A percentile compares a stretch with the other conserved stretches of the same genome.
phyloP scores from a whole-genome alignment of 2,329 filamentous ascomycete genomes.

The Stachybotrys chartarum region DNA sequence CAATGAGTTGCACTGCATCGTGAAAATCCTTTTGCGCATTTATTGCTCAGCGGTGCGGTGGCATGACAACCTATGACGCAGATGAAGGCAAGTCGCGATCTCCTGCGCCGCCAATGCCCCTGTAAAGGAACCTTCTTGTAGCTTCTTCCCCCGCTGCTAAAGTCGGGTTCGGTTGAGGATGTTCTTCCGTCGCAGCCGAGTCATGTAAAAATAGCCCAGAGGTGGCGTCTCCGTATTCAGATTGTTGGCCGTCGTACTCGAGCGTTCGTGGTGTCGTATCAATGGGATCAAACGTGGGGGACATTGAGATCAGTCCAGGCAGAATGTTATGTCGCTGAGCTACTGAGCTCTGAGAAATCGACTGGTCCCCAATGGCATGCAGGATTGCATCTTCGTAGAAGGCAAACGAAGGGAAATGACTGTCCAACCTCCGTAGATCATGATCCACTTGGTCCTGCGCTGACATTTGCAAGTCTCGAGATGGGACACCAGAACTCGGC shows the following conservation, averaged over 20 bases:
- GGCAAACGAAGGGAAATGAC: not conserved
- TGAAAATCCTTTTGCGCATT: too few species aligned
- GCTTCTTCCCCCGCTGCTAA: too few species aligned
- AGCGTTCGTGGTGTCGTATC: conserved; percentile 3
- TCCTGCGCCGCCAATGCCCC: too few species aligned
- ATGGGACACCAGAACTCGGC: not conserved
- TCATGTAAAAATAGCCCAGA: not conserved
- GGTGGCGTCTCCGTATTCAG: not conserved
- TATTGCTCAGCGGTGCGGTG: too few species aligned
- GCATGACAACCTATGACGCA: too few species aligned
- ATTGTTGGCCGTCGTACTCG: conserved; percentile 3
- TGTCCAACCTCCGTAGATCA: not conserved
- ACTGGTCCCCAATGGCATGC: not conserved
- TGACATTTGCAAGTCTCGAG: not conserved
- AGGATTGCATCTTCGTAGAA: conserved; percentile 5
- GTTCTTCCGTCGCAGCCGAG: not conserved
- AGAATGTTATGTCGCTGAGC: conserved; percentile 1
- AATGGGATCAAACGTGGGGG: conserved; percentile 1
- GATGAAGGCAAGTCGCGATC: too few species aligned
- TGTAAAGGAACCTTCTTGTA: too few species aligned
- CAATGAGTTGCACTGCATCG: too few species aligned
- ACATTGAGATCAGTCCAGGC: not conserved
- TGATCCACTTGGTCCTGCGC: not conserved
- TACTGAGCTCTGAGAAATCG: not conserved
- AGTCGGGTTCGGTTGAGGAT: not conserved